These are phyloP conservation scores for Puccinia horiana DNA, from an alignment of 1,284 basidiomycete species.

Conservation along the genomic window DNA sequence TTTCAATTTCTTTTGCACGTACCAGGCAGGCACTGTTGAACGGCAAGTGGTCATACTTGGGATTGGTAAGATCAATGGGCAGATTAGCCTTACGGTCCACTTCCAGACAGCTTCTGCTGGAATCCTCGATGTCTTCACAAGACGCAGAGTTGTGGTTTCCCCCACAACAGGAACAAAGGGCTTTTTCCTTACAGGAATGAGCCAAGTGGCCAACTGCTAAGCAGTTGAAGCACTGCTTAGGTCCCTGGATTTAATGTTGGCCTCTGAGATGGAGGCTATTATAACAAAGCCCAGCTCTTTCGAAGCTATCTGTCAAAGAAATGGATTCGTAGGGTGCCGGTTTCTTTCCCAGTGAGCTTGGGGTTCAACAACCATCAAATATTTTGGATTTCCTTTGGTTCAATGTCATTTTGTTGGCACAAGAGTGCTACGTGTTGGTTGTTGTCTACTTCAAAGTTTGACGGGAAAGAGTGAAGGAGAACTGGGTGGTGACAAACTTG, in stretches of 20 bases:
- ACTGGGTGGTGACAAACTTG: slow-evolving; percentile 14
- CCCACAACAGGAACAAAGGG: neutral
- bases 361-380: neutral
- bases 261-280: too few species aligned
- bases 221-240: slow-evolving; percentile 16
- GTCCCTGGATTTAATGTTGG: neutral
- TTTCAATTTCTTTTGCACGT: neutral
- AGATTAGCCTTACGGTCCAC: neutral
- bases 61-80: neutral
- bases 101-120: neutral
- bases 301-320: neutral
- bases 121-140: neutral
- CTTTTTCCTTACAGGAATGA: neutral
- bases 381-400: neutral
- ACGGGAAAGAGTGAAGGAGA: neutral
- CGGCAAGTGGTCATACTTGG: neutral
- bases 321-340: neutral
- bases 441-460: neutral
- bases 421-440: neutral
- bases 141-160: slow-evolving; percentile 1
- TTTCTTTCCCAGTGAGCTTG: neutral
- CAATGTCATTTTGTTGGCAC: neutral
- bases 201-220: neutral
- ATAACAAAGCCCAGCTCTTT: neutral
- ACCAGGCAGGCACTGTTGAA: neutral